Evolutionary conservation across 164 flowering plant species (phyloP), one percentile per base, ranked within the genome.

Genomic region (Vitis cinerea): DNA sequence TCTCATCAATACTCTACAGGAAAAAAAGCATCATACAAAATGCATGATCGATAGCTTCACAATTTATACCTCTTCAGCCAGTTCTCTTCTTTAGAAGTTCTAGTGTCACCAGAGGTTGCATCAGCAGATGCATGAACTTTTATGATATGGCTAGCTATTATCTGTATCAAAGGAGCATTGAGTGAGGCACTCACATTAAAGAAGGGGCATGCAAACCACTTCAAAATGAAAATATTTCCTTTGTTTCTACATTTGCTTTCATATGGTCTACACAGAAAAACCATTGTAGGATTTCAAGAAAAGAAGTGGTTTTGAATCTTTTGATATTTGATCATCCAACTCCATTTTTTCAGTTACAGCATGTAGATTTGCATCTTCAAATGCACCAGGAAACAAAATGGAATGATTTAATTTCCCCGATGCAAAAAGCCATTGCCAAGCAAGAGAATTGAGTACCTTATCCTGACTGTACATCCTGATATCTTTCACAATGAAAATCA

Each of bases 401-500:
- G 44, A 37, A 37, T 6, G 44, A 37, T 37, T 37, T 6, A 3
- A 66, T 66, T 53, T 29, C 10, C 60, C 31, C 15, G 27, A 9
- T 30, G 37, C 53, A 70, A 49, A 55, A 61, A 11, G 9, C 17
- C 60, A 12, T 15, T 15, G 15, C 29, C 55, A 30, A 69, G 50
- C 14, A 47, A 57, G 27, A 62, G 15, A 68, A 71, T 11, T 13
- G 12, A 29, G 74, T 88, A 95, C 99, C 98, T 93, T 91, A 74
- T 96, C 99, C 72, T 94, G 99, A 53, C 80, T 75, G 82, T 88
- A 96, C 89, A 83, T 84, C 73, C 97, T 84, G 79, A 89, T 70
- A 77, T 96, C 99, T 73, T 96, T 96, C 59, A 96, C 99, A 69
- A 96, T 96, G 73, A 96, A 96, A 61, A 96, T 96, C 23, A 96